phyloP scores from a whole-genome alignment of 352 stramenopile species.

The Phytopythium montanum region DNA sequence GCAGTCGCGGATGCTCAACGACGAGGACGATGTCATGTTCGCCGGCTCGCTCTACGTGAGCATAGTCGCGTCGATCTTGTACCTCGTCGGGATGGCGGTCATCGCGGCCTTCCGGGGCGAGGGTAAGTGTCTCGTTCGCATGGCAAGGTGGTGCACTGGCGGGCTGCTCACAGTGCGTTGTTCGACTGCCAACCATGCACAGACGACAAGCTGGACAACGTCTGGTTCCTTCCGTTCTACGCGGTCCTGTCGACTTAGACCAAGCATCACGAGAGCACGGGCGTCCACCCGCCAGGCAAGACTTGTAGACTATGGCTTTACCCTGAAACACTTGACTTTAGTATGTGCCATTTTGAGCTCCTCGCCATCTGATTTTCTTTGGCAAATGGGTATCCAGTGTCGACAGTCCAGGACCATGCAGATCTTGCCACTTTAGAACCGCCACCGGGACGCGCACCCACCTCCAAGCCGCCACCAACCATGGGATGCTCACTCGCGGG shows the following conservation, averaged over 20 bases:
- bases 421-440: too few relatives aligned
- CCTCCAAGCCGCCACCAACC: neutral
- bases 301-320: neutral
- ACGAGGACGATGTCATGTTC: constrained; percentile 52
- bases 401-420: too few relatives aligned
- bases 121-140: neutral
- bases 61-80: constrained; percentile 39
- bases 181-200: neutral
- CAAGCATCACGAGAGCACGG: neutral
- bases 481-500: constrained; percentile 5
- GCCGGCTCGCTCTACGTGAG: constrained; percentile 49
- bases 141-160: neutral
- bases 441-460: neutral
- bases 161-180: neutral
- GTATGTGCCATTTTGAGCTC: too few relatives aligned
- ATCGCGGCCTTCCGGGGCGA: constrained; percentile 15
- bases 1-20: constrained; percentile 42
- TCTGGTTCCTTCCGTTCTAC: neutral
- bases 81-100: constrained; percentile 28
- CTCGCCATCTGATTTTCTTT: too few relatives aligned
- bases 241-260: neutral
- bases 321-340: neutral
- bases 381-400: too few relatives aligned
- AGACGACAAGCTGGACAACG: neutral
- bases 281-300: neutral